These are phyloP conservation scores for Colletotrichum euphorbiae DNA, from an alignment of 2,329 filamentous ascomycete genomes.

Conservation along the genomic window DNA sequence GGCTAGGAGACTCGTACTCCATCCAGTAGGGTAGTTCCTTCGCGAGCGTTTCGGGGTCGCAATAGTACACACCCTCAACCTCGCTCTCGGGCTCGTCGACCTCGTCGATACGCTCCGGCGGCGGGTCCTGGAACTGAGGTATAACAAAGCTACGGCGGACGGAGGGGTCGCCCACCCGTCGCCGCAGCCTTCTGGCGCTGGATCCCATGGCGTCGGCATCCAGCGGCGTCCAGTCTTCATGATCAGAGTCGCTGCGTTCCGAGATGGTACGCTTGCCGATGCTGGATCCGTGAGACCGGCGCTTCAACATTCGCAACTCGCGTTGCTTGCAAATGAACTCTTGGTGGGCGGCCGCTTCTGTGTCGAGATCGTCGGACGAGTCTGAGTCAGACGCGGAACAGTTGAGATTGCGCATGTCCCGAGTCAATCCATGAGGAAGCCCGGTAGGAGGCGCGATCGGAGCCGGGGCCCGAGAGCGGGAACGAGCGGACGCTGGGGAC, in stretches of 20 bases:
- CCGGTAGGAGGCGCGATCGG: constrained; percentile 43
- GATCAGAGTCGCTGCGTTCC: constrained; percentile 64
- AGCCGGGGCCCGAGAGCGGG: constrained; percentile 48
- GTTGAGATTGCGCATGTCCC: constrained; percentile 58
- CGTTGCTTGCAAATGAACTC: constrained; percentile 56
- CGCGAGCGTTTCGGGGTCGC: constrained; percentile 51
- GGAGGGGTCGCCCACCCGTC: constrained; percentile 54
- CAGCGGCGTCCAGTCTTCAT: constrained; percentile 47
- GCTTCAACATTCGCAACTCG: constrained; percentile 56
- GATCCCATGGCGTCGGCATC: constrained; percentile 57
- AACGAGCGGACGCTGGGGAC: constrained; percentile 55
- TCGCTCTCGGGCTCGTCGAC: constrained; percentile 64
- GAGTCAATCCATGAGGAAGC: constrained; percentile 57
- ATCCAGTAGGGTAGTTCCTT: constrained; percentile 65
- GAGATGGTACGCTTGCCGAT: constrained; percentile 66
- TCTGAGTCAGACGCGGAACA: constrained; percentile 53
- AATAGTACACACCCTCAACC: constrained; percentile 45
- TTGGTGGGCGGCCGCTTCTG: constrained; percentile 47
- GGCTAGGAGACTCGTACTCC: constrained; percentile 48
- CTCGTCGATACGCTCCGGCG: constrained; percentile 63
- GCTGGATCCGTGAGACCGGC: constrained; percentile 65
- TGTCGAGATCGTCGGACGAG: constrained; percentile 51
- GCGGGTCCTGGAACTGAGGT: constrained; percentile 62
- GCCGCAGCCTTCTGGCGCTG: constrained; percentile 60
- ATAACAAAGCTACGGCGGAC: constrained; percentile 53